Conservation (phyloP, 2,329 filamentous ascomycete species). For the Thelonectria discophora region DNA sequence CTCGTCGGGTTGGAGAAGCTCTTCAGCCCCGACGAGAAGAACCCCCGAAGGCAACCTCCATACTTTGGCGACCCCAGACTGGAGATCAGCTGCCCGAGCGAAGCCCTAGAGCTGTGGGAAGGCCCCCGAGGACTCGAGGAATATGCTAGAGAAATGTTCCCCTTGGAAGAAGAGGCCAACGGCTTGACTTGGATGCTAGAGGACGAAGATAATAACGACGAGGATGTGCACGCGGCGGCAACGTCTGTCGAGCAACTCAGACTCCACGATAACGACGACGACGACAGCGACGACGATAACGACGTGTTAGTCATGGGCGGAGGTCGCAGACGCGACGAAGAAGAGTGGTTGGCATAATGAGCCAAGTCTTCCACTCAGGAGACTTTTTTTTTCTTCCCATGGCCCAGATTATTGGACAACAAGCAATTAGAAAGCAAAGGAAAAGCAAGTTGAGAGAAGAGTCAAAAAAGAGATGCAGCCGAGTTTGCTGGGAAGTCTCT, state of each 20-base stretch:
- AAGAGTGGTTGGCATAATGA: slow-evolving; percentile 65
- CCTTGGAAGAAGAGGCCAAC: slow-evolving; percentile 93
- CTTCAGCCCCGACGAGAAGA: slow-evolving; percentile 60
- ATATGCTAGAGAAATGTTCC: slow-evolving; percentile 93
- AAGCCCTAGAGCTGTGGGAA: slow-evolving; percentile 87
- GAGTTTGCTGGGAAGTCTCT: slow-evolving; percentile 23
- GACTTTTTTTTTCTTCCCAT: neutral
- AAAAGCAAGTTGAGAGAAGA: slow-evolving; percentile 9
- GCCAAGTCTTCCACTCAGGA: slow-evolving; percentile 10
- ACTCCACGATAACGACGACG: slow-evolving; percentile 54
- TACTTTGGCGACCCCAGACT: slow-evolving; percentile 69
- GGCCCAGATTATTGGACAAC: slow-evolving; percentile 18
- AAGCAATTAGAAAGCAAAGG: slow-evolving; percentile 21
- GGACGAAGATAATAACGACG: slow-evolving; percentile 55
- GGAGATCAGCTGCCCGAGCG: slow-evolving; percentile 72
- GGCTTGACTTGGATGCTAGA: slow-evolving; percentile 90
- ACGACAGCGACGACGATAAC: slow-evolving; percentile 62
- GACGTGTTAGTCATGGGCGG: slow-evolving; percentile 67
- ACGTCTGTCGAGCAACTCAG: slow-evolving; percentile 51
- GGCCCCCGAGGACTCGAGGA: slow-evolving; percentile 91
- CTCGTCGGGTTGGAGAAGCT: slow-evolving; percentile 74
- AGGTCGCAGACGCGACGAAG: slow-evolving; percentile 64
- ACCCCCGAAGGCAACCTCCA: slow-evolving; percentile 66
- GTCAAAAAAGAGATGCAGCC: slow-evolving; percentile 27
- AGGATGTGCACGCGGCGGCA: slow-evolving; percentile 47